These are phyloP conservation scores for Diplodia intermedia DNA, from an alignment of 2,329 filamentous ascomycete species.

Conservation along the genomic window DNA sequence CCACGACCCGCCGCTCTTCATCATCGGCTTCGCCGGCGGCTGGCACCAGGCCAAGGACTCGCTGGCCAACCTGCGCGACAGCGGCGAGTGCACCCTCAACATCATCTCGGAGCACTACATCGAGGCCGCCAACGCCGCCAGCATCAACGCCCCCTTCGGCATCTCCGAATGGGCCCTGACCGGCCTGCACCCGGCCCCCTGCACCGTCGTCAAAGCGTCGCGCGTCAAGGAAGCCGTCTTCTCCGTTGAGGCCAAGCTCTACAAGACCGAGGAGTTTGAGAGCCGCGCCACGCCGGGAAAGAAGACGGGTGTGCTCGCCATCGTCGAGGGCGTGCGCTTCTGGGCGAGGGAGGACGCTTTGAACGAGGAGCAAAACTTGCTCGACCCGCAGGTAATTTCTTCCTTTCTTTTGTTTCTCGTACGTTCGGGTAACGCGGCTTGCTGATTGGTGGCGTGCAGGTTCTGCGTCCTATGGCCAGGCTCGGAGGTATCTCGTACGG, in stretches of 20 bases:
- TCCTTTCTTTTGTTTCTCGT: not conserved
- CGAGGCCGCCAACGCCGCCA: slow-evolving; percentile 85
- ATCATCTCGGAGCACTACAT: slow-evolving; percentile 84
- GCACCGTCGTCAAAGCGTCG: slow-evolving; percentile 70
- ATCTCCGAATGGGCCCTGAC: slow-evolving; percentile 79
- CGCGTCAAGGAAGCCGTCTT: slow-evolving; percentile 85
- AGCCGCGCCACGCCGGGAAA: slow-evolving; percentile 72
- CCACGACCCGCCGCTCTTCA: slow-evolving; percentile 87
- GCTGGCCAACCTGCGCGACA: slow-evolving; percentile 74
- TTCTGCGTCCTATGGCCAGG: slow-evolving; percentile 77
- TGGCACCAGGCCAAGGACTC: slow-evolving; percentile 75
- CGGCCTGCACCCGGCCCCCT: slow-evolving; percentile 74
- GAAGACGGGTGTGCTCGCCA: slow-evolving; percentile 74
- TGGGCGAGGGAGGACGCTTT: slow-evolving; percentile 91
- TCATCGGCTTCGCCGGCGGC: slow-evolving; percentile 65
- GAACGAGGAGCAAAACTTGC: slow-evolving; percentile 74
- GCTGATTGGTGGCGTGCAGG: slow-evolving; percentile 45
- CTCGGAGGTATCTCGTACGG: slow-evolving; percentile 88
- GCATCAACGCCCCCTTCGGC: slow-evolving; percentile 78
- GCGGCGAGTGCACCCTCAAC: slow-evolving; percentile 81
- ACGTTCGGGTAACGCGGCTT: not conserved
- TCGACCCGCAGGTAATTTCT: slow-evolving; percentile 71
- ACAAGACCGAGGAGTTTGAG: slow-evolving; percentile 78
- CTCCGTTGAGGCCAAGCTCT: slow-evolving; percentile 78
- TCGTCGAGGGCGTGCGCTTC: slow-evolving; percentile 84